Evolutionary conservation across 257 asterid genomes (phyloP).

Genomic region (Capsicum chinense): DNA sequence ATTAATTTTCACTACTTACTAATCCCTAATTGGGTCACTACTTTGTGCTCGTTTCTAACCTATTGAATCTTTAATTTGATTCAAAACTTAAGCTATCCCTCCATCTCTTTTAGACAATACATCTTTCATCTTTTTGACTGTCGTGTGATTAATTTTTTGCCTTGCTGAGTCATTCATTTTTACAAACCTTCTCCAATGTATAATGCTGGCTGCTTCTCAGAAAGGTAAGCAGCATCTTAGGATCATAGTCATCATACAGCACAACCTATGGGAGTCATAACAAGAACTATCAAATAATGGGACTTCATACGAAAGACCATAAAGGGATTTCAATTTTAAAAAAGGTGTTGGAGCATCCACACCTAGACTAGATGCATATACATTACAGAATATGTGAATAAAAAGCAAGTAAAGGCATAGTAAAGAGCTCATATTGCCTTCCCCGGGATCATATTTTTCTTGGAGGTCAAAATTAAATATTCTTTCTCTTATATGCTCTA

Average conservation of each 20-base stretch:
- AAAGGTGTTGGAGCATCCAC: neutral
- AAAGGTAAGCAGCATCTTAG: conserved; percentile 90
- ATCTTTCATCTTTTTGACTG: neutral
- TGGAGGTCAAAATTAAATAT: conserved; percentile 15
- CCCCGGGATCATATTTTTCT: neutral
- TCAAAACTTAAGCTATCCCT: neutral
- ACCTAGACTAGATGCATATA: conserved; percentile 1
- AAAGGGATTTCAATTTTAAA: neutral
- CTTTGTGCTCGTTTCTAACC: neutral
- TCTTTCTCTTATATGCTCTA: neutral
- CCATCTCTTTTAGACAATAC: neutral
- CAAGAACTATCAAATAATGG: conserved; percentile 19
- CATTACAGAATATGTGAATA: neutral
- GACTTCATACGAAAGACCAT: neutral
- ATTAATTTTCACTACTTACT: neutral
- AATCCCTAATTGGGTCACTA: neutral
- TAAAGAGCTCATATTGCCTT: neutral
- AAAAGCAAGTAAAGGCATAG: neutral
- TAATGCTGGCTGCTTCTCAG: conserved; percentile 98
- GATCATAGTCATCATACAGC: conserved; percentile 93
- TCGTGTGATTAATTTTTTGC: neutral
- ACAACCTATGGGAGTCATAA: conserved; percentile 65
- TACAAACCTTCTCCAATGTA: conserved; percentile 84
- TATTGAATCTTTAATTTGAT: neutral
- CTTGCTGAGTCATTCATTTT: neutral